Conservation (phyloP, 2,329 filamentous ascomycete species). For the Cercospora sp. region DNA sequence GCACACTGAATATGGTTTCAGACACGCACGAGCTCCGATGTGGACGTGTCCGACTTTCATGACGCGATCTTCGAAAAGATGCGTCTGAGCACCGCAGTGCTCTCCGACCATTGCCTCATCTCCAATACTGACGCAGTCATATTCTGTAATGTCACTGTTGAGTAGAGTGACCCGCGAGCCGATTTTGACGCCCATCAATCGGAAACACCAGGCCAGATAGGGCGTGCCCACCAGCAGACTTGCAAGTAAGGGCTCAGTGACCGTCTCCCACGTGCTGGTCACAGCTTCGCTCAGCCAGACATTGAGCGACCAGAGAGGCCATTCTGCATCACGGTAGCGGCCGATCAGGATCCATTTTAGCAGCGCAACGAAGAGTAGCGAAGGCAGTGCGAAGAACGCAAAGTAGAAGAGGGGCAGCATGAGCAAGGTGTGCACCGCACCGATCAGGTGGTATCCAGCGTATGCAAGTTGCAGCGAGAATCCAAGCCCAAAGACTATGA, state of each 20-base stretch:
- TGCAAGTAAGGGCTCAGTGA: conserved; percentile 24
- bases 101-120: conserved; percentile 30
- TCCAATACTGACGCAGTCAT: conserved; percentile 29
- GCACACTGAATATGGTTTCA: conserved; percentile 30
- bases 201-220: conserved; percentile 29
- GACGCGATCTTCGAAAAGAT: conserved; percentile 33
- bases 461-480: conserved; percentile 29
- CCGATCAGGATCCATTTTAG: conserved; percentile 33
- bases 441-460: conserved; percentile 25
- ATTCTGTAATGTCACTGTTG: conserved; percentile 28
- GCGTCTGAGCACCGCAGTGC: conserved; percentile 27
- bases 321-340: conserved; percentile 27
- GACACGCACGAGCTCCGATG: conserved; percentile 22
- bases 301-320: conserved; percentile 32
- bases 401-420: conserved; percentile 33
- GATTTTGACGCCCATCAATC: conserved; percentile 29
- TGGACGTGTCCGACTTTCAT: conserved; percentile 30
- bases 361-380: conserved; percentile 22
- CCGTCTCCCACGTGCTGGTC: conserved; percentile 29
- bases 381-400: conserved; percentile 29
- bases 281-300: conserved; percentile 31
- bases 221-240: conserved; percentile 28
- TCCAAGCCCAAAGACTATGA: conserved; percentile 32
- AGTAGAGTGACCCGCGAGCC: conserved; percentile 27
- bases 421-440: conserved; percentile 30